phyloP scores from a whole-genome alignment of 2,329 filamentous ascomycete genomes.

The Aureobasidium sp. region DNA sequence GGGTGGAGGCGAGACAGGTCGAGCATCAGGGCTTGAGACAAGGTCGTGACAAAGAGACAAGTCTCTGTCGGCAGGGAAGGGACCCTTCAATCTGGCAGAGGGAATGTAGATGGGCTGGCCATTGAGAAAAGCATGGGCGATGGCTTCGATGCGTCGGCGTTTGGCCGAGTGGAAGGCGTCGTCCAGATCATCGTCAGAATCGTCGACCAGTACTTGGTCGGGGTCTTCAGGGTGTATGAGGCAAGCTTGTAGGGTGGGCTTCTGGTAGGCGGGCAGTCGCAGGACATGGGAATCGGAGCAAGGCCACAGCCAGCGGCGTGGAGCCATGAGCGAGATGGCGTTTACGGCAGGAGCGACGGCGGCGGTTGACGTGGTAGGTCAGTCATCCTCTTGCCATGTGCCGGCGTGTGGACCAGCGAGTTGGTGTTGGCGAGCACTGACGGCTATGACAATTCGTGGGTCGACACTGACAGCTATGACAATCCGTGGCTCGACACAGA shows the following conservation, averaged over 20 bases:
- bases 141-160: slow-evolving; percentile 50
- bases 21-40: neutral
- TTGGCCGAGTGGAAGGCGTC: slow-evolving; percentile 43
- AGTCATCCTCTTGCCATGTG: neutral
- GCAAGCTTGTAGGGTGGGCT: neutral
- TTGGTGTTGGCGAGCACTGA: neutral
- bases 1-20: slow-evolving; percentile 9
- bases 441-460: neutral
- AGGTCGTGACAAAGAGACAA: neutral
- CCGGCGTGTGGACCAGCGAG: neutral
- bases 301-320: slow-evolving; percentile 18
- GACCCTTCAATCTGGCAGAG: slow-evolving; percentile 56
- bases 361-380: neutral
- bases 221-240: neutral
- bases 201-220: slow-evolving; percentile 48
- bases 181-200: slow-evolving; percentile 52
- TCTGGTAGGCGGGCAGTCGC: slow-evolving; percentile 7
- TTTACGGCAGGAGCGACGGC: neutral
- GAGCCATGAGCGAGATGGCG: slow-evolving; percentile 6
- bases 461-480: slow-evolving; percentile 3
- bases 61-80: slow-evolving; percentile 39
- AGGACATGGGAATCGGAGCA: slow-evolving; percentile 16
- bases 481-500: neutral
- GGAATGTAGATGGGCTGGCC: slow-evolving; percentile 52
- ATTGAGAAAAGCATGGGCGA: slow-evolving; percentile 52